Conservation (phyloP, 805 yeast genomes). For the Cyberlindnera japonica region DNA sequence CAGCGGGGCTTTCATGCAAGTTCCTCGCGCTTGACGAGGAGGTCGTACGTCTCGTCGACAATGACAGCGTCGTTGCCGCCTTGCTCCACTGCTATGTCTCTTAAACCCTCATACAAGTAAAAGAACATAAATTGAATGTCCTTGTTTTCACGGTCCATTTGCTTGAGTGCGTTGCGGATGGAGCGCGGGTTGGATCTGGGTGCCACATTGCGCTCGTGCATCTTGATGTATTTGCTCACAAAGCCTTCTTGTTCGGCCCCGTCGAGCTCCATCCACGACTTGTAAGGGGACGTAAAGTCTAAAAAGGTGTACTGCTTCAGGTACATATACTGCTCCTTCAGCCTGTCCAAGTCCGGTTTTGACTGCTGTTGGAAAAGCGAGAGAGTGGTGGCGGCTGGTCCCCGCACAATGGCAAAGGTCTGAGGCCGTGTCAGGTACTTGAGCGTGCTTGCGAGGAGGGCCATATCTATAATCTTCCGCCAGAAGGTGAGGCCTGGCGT, state of each 20-base stretch:
- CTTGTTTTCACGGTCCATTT: constrained; percentile 16
- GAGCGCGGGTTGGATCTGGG: constrained; percentile 13
- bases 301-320: constrained; percentile 10
- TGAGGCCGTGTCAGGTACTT: constrained; percentile 16
- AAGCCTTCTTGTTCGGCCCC: constrained; percentile 10
- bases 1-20: background rate
- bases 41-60: constrained; percentile 14
- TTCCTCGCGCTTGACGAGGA: constrained; percentile 13
- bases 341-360: constrained; percentile 3
- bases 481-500: too few relatives aligned
- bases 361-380: constrained; percentile 11
- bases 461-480: background rate
- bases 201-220: constrained; percentile 13
- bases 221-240: constrained; percentile 4
- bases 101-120: constrained; percentile 16
- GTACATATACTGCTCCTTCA: constrained; percentile 13
- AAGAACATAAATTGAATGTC: constrained; percentile 18
- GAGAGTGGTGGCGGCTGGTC: constrained; percentile 11
- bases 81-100: constrained; percentile 12
- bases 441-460: constrained; percentile 11
- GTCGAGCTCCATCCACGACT: constrained; percentile 18
- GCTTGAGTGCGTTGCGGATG: constrained; percentile 10
- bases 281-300: constrained; percentile 15
- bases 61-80: constrained; percentile 7
- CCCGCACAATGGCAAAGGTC: constrained; percentile 10